Evolutionary conservation across 176 grass and related monocot species (phyloP), one percentile per base, ranked within the genome.

Genomic region (Musa acuminata): DNA sequence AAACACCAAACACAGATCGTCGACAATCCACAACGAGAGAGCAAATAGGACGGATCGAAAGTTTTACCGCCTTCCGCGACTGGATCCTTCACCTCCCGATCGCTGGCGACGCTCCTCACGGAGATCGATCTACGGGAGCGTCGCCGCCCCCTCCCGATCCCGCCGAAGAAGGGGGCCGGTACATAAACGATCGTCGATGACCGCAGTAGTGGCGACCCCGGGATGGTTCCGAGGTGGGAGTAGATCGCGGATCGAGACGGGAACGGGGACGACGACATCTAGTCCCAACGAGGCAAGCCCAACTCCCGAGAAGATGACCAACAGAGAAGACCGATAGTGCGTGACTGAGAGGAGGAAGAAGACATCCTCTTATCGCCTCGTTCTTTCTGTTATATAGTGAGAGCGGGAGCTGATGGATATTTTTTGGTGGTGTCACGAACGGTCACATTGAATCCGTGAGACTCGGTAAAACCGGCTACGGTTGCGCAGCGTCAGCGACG

Each of bases 61-160:
- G 16, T 23, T 20, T 65, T 65, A 80, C 78, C 78, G 2, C 25
- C 78, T 52, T 64, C 69, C 1, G 54, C 4, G 9, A 62, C 43
- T 13, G 78, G n/a, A 3, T 80, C 57, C 69, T 73, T 53, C 48
- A 64, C 43, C 48, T 80, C 78, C 48, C 68, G 78, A 49, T 63
- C 69, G 68, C 55, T 53, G 57, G 78, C 55, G 54, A 73, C 55
- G 57, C 53, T 63, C 21, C 57, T 49, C 27, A 80, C 78, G 22
- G 68, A 29, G 4, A 80, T 29, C 10, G 20, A 48, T 57, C 55
- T 50, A 10, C 12, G 35, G 21, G 21, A 8, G 21, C 9, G 21
- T 0, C n/a, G 57, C 7, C 8, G 52, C 19, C 69, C 48, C 14
- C 69, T 48, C 22, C 50, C 23, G 26, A 27, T 80, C 16, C 69